A percentile compares a stretch with the other conserved stretches of the same genome.
Conservation (phyloP, 352 stramenopile species). For the Phytopythium ostracodes region DNA sequence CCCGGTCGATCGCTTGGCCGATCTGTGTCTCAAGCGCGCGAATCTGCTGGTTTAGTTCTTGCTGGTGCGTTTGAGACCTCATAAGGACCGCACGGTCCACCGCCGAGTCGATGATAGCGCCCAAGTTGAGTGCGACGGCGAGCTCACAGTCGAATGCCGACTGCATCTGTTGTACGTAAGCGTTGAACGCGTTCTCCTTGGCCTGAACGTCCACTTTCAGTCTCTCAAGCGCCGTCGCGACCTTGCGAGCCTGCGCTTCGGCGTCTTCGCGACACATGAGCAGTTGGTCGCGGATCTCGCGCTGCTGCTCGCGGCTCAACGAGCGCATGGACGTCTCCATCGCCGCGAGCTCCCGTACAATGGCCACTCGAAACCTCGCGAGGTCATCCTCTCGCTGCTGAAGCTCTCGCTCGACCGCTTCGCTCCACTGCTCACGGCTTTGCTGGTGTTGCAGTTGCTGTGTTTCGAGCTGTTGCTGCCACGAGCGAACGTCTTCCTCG, state of each 20-base stretch:
- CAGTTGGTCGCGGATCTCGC: conserved; percentile 24
- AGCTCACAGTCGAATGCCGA: conserved; percentile 11
- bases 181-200: conserved; percentile 19
- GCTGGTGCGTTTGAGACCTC: conserved; percentile 9
- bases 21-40: conserved; percentile 24
- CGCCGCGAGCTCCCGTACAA: conserved; percentile 18
- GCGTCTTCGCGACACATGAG: conserved; percentile 44
- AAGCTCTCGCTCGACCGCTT: conserved; percentile 37
- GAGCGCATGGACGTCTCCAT: neutral
- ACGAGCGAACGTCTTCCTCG: conserved; percentile 5
- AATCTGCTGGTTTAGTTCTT: conserved; percentile 33
- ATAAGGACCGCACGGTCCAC: conserved; percentile 39
- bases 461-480: conserved; percentile 16
- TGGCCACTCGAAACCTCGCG: conserved; percentile 12
- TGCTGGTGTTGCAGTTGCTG: conserved; percentile 19
- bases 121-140: conserved; percentile 22
- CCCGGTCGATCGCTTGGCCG: conserved; percentile 16
- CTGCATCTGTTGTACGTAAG: conserved; percentile 11
- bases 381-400: conserved; percentile 50
- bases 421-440: conserved; percentile 18
- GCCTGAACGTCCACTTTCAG: conserved; percentile 13
- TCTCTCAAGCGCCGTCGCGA: neutral
- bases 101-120: conserved; percentile 35
- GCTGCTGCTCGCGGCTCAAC: conserved; percentile 4
- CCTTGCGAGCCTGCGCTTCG: conserved; percentile 10